Percentiles rank a stretch among this genome's conserved stretches.
Evolutionary conservation across 306 rosid genomes (phyloP).

Genomic region (Medicago lupulina): DNA sequence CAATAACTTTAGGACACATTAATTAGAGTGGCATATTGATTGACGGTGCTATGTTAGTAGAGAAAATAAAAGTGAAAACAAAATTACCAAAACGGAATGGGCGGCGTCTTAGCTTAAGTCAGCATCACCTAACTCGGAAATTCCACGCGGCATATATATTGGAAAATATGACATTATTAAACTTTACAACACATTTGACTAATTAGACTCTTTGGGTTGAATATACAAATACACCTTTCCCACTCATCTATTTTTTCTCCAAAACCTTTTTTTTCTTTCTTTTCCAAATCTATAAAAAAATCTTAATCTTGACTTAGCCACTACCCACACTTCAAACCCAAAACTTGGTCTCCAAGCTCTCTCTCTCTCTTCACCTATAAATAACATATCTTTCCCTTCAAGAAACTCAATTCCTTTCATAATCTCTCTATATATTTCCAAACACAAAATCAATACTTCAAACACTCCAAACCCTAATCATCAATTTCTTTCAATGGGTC

Average conservation of each 20-base stretch:
- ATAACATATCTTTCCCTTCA: conserved; percentile 11
- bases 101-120: conserved; percentile 43
- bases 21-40: conserved; percentile 2
- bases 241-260: not conserved
- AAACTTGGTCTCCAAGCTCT: conserved; percentile 51
- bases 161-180: not conserved
- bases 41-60: conserved; percentile 41
- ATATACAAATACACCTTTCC: not conserved
- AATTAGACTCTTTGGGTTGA: not conserved
- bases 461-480: not conserved
- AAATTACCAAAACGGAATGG: conserved; percentile 36
- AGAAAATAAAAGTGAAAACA: not conserved
- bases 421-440: not conserved
- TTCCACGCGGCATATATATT: conserved; percentile 47
- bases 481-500: conserved; percentile 55
- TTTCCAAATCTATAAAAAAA: not conserved
- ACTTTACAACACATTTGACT: not conserved
- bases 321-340: conserved; percentile 7
- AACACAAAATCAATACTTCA: not conserved
- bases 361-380: conserved; percentile 38
- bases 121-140: conserved; percentile 38
- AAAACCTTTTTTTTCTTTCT: too few species aligned
- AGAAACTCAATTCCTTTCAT: not conserved
- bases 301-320: conserved; percentile 43
- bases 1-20: not conserved